Conservation (phyloP, 1,284 basidiomycete species). For the Phlebopus sp. region DNA sequence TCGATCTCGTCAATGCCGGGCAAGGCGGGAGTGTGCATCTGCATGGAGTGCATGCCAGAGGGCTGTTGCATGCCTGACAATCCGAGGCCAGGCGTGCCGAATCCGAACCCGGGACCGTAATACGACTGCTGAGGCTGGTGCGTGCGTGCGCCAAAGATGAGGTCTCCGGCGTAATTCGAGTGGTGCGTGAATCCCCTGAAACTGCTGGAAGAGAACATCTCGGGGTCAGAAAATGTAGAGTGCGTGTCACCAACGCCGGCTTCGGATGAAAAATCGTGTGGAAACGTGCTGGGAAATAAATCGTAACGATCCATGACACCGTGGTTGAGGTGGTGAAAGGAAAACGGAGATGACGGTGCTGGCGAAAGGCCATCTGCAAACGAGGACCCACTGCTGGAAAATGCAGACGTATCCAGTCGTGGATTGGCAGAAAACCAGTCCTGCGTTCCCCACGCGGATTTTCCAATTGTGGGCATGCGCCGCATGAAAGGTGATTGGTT, state of each 20-base stretch:
- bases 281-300: conserved; percentile 54
- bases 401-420: conserved; percentile 54
- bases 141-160: conserved; percentile 73
- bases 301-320: conserved; percentile 81
- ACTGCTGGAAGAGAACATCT: conserved; percentile 49
- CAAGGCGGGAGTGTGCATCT: conserved; percentile 53
- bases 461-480: conserved; percentile 55
- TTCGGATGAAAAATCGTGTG: conserved; percentile 60
- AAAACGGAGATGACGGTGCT: conserved; percentile 54
- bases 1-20: conserved; percentile 72
- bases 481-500: conserved; percentile 47
- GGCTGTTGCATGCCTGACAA: conserved; percentile 47
- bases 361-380: conserved; percentile 39
- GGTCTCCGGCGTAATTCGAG: conserved; percentile 76
- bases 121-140: conserved; percentile 54
- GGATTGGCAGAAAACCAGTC: conserved; percentile 83
- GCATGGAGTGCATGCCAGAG: conserved; percentile 52
- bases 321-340: conserved; percentile 59
- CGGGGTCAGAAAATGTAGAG: conserved; percentile 66
- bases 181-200: conserved; percentile 79
- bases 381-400: conserved; percentile 46
- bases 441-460: conserved; percentile 76
- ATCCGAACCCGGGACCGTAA: conserved; percentile 47
- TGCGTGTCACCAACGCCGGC: conserved; percentile 58
- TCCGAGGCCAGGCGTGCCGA: conserved; percentile 47